Evolutionary conservation across 2,329 filamentous ascomycete genomes (phyloP).

Genomic region (Blumeria graminis): DNA sequence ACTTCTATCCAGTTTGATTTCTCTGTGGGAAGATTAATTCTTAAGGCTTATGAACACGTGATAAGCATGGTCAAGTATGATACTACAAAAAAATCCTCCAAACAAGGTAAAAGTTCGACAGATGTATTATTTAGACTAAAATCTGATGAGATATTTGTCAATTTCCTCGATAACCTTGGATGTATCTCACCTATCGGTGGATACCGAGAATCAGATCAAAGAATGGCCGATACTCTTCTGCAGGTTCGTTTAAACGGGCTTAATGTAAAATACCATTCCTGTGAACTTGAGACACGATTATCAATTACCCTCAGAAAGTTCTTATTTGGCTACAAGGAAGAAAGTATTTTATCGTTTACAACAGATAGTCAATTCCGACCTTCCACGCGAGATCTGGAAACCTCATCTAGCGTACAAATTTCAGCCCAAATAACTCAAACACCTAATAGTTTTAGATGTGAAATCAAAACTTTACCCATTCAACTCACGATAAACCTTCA

Average conservation of each 20-base stretch:
- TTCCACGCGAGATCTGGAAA: slow-evolving; percentile 33
- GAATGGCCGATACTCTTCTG: slow-evolving; percentile 11
- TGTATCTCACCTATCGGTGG: slow-evolving; percentile 3
- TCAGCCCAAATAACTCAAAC: slow-evolving; percentile 27
- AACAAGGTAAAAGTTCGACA: background rate
- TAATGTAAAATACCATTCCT: slow-evolving; percentile 6
- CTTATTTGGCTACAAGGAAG: slow-evolving; percentile 35
- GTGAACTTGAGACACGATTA: slow-evolving; percentile 8
- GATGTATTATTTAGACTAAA: slow-evolving; percentile 4
- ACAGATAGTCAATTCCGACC: slow-evolving; percentile 29
- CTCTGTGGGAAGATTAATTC: slow-evolving; percentile 14
- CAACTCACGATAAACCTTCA: slow-evolving; percentile 55
- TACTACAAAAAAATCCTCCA: background rate
- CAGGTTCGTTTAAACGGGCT: slow-evolving; percentile 12
- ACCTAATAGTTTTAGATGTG: slow-evolving; percentile 24
- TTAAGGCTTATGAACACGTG: slow-evolving; percentile 12
- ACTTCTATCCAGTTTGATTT: slow-evolving; percentile 14
- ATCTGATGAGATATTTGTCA: slow-evolving; percentile 11
- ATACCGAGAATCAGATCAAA: no score
- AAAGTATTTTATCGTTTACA: slow-evolving; percentile 39
- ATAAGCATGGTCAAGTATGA: slow-evolving; percentile 8
- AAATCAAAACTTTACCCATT: slow-evolving; percentile 54
- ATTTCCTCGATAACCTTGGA: slow-evolving; percentile 14
- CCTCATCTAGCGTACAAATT: slow-evolving; percentile 31
- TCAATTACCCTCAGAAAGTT: slow-evolving; percentile 25